phyloP scores from a whole-genome alignment of 306 rosid genomes.

The Vigna mungo region DNA sequence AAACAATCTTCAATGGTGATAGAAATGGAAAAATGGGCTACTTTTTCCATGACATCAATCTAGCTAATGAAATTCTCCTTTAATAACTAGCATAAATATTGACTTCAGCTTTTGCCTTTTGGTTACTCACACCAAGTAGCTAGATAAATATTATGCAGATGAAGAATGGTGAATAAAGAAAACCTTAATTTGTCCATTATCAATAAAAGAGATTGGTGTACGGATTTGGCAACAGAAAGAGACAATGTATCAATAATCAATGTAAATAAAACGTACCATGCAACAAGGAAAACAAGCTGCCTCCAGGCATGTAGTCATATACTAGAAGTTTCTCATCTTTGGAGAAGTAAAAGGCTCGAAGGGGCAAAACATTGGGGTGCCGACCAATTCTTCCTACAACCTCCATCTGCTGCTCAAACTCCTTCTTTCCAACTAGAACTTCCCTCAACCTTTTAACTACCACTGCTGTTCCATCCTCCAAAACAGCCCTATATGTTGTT shows the following conservation, averaged over 20 bases:
- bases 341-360: slow-evolving; percentile 72
- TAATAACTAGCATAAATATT: slow-evolving; percentile 1
- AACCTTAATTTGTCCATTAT: background rate
- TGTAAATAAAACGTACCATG: slow-evolving; percentile 60
- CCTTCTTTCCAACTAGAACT: slow-evolving; percentile 60
- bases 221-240: slow-evolving; percentile 1
- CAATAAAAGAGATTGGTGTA: background rate
- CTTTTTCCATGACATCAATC: background rate
- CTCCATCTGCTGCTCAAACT: slow-evolving; percentile 80
- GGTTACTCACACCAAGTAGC: slow-evolving; percentile 20
- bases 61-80: background rate
- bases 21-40: background rate
- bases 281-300: slow-evolving; percentile 69
- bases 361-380: slow-evolving; percentile 64
- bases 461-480: slow-evolving; percentile 72
- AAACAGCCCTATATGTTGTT: slow-evolving; percentile 70
- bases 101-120: slow-evolving; percentile 2
- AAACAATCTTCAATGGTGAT: background rate
- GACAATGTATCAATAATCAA: slow-evolving; percentile 1
- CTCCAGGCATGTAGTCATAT: slow-evolving; percentile 61
- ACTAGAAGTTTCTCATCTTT: slow-evolving; percentile 80
- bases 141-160: slow-evolving; percentile 22
- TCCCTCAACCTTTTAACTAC: slow-evolving; percentile 75
- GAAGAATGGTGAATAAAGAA: slow-evolving; percentile 15
- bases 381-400: slow-evolving; percentile 58